These are phyloP conservation scores for Gymnopus androsaceus DNA, from an alignment of 1,284 basidiomycete genomes.

Conservation along the genomic window DNA sequence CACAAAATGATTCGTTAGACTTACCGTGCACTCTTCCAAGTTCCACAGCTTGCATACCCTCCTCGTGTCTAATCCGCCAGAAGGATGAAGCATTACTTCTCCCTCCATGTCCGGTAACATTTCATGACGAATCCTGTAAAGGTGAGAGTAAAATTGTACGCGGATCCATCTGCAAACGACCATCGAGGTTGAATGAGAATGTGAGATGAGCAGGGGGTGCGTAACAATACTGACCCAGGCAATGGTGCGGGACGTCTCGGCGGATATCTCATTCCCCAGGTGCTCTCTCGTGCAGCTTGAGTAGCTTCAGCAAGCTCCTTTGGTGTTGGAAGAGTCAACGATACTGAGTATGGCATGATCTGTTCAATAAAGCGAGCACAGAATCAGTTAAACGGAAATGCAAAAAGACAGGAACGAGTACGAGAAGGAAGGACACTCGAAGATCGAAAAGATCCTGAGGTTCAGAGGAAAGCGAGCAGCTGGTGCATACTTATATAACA, in stretches of 20 bases:
- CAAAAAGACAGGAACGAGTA: not conserved
- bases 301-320: constrained; percentile 10
- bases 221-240: constrained; percentile 13
- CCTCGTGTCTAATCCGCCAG: constrained; percentile 10
- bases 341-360: not conserved
- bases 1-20: not conserved
- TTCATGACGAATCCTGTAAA: constrained; percentile 16
- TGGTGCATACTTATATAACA: not conserved
- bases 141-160: constrained; percentile 16
- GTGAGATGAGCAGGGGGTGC: not conserved
- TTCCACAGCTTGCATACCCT: constrained; percentile 13
- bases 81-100: constrained; percentile 8
- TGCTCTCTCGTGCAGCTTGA: constrained; percentile 11
- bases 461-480: not conserved
- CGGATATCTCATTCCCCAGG: constrained; percentile 11
- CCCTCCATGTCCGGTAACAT: constrained; percentile 15
- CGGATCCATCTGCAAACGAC: constrained; percentile 10
- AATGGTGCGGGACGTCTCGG: constrained; percentile 11
- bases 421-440: not conserved
- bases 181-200: not conserved
- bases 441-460: not conserved
- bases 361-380: not conserved
- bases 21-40: constrained; percentile 13
- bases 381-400: not conserved
- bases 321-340: constrained; percentile 9